Base-by-base conservation (phyloP, 495 filamentous ascomycete species). In the Pseudomonodictys pantanalensis region DNA sequence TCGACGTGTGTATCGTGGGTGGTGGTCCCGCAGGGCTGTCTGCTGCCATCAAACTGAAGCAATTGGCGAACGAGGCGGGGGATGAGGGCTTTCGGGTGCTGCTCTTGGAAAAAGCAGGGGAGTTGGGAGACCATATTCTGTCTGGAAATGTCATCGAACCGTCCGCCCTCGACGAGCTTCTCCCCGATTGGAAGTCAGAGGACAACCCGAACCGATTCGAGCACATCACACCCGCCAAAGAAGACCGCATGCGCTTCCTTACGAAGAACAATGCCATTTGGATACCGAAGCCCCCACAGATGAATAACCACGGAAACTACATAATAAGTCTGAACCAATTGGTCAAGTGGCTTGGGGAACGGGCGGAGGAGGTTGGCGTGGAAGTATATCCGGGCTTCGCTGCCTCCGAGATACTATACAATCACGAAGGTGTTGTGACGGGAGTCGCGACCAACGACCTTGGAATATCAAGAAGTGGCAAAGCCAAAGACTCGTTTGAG, bases 291-390 rank as follows among this genome's bases (percentile, higher is more conserved):
- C 95, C 93, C 20, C 95, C 93, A 25, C 93, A 97, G 77, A 97
- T 99, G 95, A 82, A 95, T 73, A 99, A 99, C 72, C 81, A 95
- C 66, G 93, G 93, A 20, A 99, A 99, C 71, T 97, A 93, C 71
- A 99, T 99, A 57, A 80, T 99, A 64, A 95, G 90, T 70, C 73
- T 99, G 67, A 97, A 92, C 69, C 88, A 97, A 70, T 84, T 97
- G 59, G 86, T 85, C 30, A 96, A 92, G 71, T 99, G 93, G 93
- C 77, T 99, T 12, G 90, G 88, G 15, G 93, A 97, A 70, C 81
- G 93, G 20, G 93, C 93, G 3, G 95, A 97, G 75, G 93, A 97
- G 72, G 60, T 96, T 24, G 93, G 92, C n/a, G 95, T 97, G n/a
- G 93, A 99, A 72, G 81, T 99, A 10, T 99, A 96, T 64, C 88